Conservation (phyloP, 352 stramenopile species). For the Pythium plurisporium region DNA sequence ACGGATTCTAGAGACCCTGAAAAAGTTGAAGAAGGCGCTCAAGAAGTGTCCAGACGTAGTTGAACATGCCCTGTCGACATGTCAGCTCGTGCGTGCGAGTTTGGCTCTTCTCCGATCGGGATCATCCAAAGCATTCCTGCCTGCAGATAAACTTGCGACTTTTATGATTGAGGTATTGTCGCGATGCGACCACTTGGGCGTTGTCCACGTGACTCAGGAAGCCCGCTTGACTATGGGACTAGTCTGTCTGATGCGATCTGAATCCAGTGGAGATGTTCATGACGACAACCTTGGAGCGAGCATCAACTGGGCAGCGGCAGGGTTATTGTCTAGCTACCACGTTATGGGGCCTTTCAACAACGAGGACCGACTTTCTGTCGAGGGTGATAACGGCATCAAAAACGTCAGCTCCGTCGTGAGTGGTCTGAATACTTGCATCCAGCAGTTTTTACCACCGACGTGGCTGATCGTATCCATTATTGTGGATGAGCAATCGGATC, state of each 20-base stretch:
- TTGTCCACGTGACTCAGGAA: slow-evolving; percentile 43
- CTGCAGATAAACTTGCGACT: slow-evolving; percentile 21
- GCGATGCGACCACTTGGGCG: slow-evolving; percentile 34
- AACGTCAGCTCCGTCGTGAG: not conserved
- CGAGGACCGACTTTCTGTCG: not conserved
- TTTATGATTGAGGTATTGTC: slow-evolving; percentile 44
- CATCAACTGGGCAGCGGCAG: slow-evolving; percentile 6
- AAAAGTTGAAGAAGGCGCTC: slow-evolving; percentile 39
- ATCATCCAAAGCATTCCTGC: slow-evolving; percentile 31
- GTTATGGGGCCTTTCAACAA: too few relatives aligned
- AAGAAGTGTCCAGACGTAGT: slow-evolving; percentile 34
- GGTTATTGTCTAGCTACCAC: slow-evolving; percentile 9
- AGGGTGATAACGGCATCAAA: not conserved
- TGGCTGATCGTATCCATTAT: slow-evolving; percentile 20
- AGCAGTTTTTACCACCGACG: not conserved
- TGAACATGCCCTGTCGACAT: slow-evolving; percentile 45
- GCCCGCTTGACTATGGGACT: slow-evolving; percentile 39
- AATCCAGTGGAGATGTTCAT: slow-evolving; percentile 9
- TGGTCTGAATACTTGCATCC: not conserved
- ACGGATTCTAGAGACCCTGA: slow-evolving; percentile 34
- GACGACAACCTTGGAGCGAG: not conserved
- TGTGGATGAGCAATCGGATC: not conserved
- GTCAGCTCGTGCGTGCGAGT: slow-evolving; percentile 41
- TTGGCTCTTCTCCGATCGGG: slow-evolving; percentile 34
- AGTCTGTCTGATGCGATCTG: slow-evolving; percentile 41